Percentiles rank a stretch among this genome's conserved stretches.
Conservation (phyloP, 2,329 filamentous ascomycete species). For the Ophiostoma novo-ulmi region DNA sequence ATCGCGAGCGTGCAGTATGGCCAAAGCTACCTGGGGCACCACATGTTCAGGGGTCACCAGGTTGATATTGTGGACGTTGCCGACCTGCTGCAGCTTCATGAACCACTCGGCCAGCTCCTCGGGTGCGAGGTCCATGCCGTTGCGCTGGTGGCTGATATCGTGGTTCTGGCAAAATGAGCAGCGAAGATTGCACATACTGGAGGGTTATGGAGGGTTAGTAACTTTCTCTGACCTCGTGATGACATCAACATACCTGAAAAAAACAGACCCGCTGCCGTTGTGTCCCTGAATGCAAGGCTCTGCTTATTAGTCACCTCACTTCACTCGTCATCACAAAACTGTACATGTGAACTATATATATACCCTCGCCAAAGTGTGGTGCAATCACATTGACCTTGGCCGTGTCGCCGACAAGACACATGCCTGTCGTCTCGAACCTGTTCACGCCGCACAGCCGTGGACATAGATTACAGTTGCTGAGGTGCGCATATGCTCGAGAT, state of each 20-base stretch:
- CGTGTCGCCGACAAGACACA: conserved; percentile 70
- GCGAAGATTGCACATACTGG: conserved; percentile 54
- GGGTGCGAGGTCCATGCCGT: conserved; percentile 72
- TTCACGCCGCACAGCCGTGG: conserved; percentile 73
- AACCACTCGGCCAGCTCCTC: conserved; percentile 76
- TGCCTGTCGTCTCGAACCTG: conserved; percentile 70
- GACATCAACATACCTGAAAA: conserved; percentile 61
- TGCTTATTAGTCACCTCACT: conserved; percentile 29
- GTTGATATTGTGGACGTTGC: conserved; percentile 86
- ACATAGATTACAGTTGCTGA: conserved; percentile 75
- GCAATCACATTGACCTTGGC: conserved; percentile 80
- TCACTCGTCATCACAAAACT: not conserved
- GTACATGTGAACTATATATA: conserved; percentile 4
- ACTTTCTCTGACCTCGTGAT: not conserved
- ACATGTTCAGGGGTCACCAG: conserved; percentile 83
- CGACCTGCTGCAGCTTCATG: conserved; percentile 72
- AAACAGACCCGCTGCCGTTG: conserved; percentile 73
- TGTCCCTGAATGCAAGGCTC: conserved; percentile 80
- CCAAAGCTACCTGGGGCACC: conserved; percentile 73
- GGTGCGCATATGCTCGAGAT: conserved; percentile 66
- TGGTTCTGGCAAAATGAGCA: conserved; percentile 79
- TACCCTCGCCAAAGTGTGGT: conserved; percentile 75
- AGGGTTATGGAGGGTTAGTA: not conserved
- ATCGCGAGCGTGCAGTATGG: conserved; percentile 67
- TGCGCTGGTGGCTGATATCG: conserved; percentile 76